Base-by-base conservation (phyloP, 169 alveolate genomes). In the Pseudocohnilembus persalinus region DNA sequence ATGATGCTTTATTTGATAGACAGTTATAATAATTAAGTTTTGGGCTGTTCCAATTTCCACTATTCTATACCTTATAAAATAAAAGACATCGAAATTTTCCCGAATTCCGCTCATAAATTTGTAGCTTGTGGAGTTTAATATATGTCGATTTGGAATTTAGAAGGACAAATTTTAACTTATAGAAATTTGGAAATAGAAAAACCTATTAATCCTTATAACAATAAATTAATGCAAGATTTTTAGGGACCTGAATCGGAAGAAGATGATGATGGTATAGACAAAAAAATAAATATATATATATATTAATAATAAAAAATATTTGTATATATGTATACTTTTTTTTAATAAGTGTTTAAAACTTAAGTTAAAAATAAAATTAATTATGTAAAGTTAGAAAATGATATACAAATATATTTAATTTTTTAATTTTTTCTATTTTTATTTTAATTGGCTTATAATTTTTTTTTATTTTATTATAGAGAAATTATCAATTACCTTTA, bases 111-210 rank as follows among this genome's bases (percentile, higher is more conserved):
- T 30, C 83, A 94, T 68, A 89, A 88, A 76, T 95, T 95, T 84
- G 93, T 93, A 29, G 92, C 97, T 15, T 91, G 96, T 88, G 97
- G 97, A 15, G 91, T 95, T 6, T 86, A 95, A 73, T 96, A 95
- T 81, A 84, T 95, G 87, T 82, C 94, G 16, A 83, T 92, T 76
- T 95, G 97, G 97, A 87, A 84, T 76, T 85, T 89, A 64, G 90
- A 90, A 80, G 97, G 97, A 26, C 77, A 88, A 77, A 89, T 87
- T 80, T 82, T 95, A 24, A 80, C 87, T 30, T 86, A 80, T 30
- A 29, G 74, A 63, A 83, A 79, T 72, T 77, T 87, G 31, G 88
- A 87, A 82, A 87, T 82, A 25, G 83, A 81, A 49, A 76, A 76
- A 80, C 88, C 89, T 27, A 88, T 77, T 27, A 81, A 84, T 33